Conservation (phyloP, 2,329 filamentous ascomycete species). For the Phaeosphaeriaceae sp. region DNA sequence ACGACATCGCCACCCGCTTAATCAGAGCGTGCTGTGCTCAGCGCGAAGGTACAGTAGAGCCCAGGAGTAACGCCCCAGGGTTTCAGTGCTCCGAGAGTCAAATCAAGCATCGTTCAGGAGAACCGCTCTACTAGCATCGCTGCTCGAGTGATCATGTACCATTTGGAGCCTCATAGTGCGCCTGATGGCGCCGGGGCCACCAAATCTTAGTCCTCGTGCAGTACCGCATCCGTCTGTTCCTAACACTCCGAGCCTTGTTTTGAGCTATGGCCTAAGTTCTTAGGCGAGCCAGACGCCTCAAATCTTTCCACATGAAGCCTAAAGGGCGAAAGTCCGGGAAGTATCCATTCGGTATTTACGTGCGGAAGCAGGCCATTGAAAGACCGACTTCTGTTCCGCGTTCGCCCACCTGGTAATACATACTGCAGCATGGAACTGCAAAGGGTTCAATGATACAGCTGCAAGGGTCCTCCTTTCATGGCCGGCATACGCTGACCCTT, state of each 20-base stretch:
- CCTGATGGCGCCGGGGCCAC: conserved; percentile 24
- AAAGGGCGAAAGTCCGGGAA: conserved; percentile 19
- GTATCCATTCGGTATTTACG: conserved; percentile 28
- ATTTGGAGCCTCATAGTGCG: conserved; percentile 20
- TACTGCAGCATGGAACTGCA: conserved; percentile 15
- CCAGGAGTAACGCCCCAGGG: conserved; percentile 4
- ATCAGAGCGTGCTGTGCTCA: conserved; percentile 10
- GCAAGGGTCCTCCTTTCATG: conserved; percentile 26
- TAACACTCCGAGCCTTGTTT: conserved; percentile 29
- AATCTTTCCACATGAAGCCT: conserved; percentile 24
- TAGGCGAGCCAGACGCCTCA: conserved; percentile 28
- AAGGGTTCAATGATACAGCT: conserved; percentile 17
- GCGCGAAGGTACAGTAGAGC: conserved; percentile 3
- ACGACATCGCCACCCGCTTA: conserved; percentile 26
- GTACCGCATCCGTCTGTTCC: conserved; percentile 29
- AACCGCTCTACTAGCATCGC: conserved; percentile 18
- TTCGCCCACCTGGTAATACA: conserved; percentile 18
- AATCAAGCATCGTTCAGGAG: conserved; percentile 19
- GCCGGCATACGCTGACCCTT: conserved; percentile 10
- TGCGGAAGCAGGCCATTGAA: conserved; percentile 25
- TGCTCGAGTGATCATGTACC: conserved; percentile 17
- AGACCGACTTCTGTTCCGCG: conserved; percentile 2
- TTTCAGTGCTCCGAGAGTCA: neutral
- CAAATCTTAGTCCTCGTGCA: conserved; percentile 22
- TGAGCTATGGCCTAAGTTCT: conserved; percentile 26